Evolutionary conservation across 2,329 filamentous ascomycete species (phyloP), one percentile per base, ranked within the genome.

Genomic region (Alternaria dauci): DNA sequence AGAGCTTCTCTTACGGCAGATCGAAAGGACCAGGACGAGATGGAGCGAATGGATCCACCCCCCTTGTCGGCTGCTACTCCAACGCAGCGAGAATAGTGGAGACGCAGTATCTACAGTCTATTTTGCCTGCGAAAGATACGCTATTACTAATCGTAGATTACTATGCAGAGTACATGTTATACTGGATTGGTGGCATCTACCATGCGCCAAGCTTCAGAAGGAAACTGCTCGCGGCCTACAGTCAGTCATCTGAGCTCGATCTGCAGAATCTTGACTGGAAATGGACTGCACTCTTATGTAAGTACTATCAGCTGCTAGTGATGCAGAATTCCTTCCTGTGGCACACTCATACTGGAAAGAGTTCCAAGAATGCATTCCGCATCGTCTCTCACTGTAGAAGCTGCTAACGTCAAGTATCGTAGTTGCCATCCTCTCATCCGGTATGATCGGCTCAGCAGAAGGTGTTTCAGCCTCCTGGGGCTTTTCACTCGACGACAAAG

Each of bases 401-500:
- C 36, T 16, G n/a, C 50, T 52, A 28, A 3, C 83, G 11, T 20
- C n/a, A 28, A 41, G 16, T 26, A 8, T 3, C 14, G 20, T 41
- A 52, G 50, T 84, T 60, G 73, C 82, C 0, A 76, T 84, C 11
- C 66, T 84, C 4, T 76, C 81, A 8, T 79, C 79, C 3, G 78
- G 77, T 51, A 77, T 84, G 48, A 79, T 81, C 2, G 81, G 78
- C 48, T 80, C 78, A 12, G 79, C 81, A 4, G 69, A 74, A 25
- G 34, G 55, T 2, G 65, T 73, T 12, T 76, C 80, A 3, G 48
- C 66, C 9, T 57, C 68, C 3, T 85, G 83, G 83, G 83, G 83
- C 4, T 84, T 82, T 55, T 69, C 74, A 0, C 72, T 77, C 39
- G 63, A 72, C 1, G 82, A 85, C 38, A 79, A 81, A 44, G 66